These are phyloP conservation scores for Penicillium sp. DNA, from an alignment of 2,329 filamentous ascomycete species.

Conservation along the genomic window DNA sequence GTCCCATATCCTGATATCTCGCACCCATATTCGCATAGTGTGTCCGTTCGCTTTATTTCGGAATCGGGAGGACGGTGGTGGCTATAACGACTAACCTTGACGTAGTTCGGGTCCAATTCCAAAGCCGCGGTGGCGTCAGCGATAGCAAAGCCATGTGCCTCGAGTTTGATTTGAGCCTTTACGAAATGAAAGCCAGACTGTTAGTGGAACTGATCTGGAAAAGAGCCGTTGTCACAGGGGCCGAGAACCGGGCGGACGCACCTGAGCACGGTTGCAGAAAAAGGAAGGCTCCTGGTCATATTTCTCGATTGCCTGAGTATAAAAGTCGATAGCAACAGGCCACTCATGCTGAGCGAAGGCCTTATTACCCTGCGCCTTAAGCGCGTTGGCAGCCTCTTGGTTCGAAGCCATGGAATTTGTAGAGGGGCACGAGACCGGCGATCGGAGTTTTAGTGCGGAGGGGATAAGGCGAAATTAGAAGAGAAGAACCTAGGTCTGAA, in stretches of 20 bases:
- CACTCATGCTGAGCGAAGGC: conserved; percentile 88
- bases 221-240: conserved; percentile 15
- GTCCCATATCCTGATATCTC: too few species aligned
- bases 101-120: conserved; percentile 80
- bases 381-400: conserved; percentile 69
- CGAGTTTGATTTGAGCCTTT: conserved; percentile 90
- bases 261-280: conserved; percentile 93
- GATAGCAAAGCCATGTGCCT: conserved; percentile 91
- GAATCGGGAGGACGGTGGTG: not conserved
- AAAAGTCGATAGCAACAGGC: conserved; percentile 76
- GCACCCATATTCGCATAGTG: not conserved
- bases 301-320: conserved; percentile 82
- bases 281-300: conserved; percentile 84
- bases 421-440: conserved; percentile 29
- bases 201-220: conserved; percentile 1
- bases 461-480: not conserved
- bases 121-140: conserved; percentile 88
- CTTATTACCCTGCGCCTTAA: conserved; percentile 94
- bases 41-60: not conserved
- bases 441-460: conserved; percentile 12
- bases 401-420: conserved; percentile 38
- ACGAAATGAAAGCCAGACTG: conserved; percentile 4
- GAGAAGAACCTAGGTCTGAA: not conserved
- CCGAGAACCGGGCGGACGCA: conserved; percentile 46
- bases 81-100: conserved; percentile 65